phyloP scores from a whole-genome alignment of 495 filamentous ascomycete species.

The Aspergillus ellipticus region DNA sequence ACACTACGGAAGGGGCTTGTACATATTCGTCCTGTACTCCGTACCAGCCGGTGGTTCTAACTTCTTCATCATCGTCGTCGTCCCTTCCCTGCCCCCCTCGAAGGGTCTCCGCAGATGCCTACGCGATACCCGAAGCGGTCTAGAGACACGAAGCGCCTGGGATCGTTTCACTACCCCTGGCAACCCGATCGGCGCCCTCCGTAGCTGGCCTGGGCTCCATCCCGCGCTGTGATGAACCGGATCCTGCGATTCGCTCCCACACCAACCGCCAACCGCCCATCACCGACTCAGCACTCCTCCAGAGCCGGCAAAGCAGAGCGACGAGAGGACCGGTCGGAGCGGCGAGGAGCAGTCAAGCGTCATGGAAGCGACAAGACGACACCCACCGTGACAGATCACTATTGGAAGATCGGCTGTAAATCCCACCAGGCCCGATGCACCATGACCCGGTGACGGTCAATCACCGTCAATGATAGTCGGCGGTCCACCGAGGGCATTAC shows the following conservation, averaged over 20 bases:
- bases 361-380: not conserved
- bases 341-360: not conserved
- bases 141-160: slow-evolving; percentile 7
- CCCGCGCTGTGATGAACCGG: too few relatives aligned
- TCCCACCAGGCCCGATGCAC: slow-evolving; percentile 6
- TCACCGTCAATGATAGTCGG: slow-evolving; percentile 10
- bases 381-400: slow-evolving; percentile 3
- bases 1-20: not conserved
- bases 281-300: too few relatives aligned
- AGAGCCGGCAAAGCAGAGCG: too few relatives aligned
- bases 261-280: too few relatives aligned
- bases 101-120: slow-evolving; percentile 3
- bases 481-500: slow-evolving; percentile 12
- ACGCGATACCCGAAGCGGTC: slow-evolving; percentile 1
- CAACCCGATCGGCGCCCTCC: slow-evolving; percentile 2
- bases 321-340: not conserved
- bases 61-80: not conserved
- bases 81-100: not conserved
- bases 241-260: too few relatives aligned
- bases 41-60: not conserved
- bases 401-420: slow-evolving; percentile 9
- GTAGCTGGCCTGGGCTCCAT: not conserved
- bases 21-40: not conserved
- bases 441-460: slow-evolving; percentile 6
- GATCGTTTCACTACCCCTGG: slow-evolving; percentile 2